Conservation (phyloP, 192 early-diverging fungal genomes). For the Mortierella alpina region DNA sequence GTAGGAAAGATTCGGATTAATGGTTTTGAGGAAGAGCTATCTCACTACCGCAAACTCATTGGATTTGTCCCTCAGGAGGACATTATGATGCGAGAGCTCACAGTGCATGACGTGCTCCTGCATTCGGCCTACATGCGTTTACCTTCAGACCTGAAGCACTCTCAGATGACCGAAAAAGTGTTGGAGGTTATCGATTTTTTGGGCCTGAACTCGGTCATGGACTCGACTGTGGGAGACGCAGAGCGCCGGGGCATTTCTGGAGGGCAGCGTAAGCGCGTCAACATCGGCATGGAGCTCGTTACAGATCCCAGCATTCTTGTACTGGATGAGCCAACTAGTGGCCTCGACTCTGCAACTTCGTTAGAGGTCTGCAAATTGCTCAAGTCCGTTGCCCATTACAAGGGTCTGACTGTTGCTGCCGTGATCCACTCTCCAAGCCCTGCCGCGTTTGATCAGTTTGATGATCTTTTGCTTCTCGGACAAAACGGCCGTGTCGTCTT, state of each 20-base stretch:
- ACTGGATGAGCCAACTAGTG: slow-evolving; percentile 78
- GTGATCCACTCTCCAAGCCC: slow-evolving; percentile 78
- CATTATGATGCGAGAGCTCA: slow-evolving; percentile 69
- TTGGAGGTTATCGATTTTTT: slow-evolving; percentile 67
- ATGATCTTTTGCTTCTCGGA: slow-evolving; percentile 76
- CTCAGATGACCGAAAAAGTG: slow-evolving; percentile 66
- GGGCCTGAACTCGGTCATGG: slow-evolving; percentile 65
- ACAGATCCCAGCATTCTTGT: slow-evolving; percentile 71
- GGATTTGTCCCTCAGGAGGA: slow-evolving; percentile 84
- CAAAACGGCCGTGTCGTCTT: slow-evolving; percentile 75
- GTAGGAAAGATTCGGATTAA: slow-evolving; percentile 68
- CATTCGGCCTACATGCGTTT: slow-evolving; percentile 78
- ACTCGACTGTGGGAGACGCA: slow-evolving; percentile 68
- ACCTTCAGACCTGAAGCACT: slow-evolving; percentile 44
- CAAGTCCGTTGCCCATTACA: slow-evolving; percentile 65
- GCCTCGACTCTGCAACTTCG: slow-evolving; percentile 74
- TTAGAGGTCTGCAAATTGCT: slow-evolving; percentile 71
- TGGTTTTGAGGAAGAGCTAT: slow-evolving; percentile 65
- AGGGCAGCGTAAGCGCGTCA: slow-evolving; percentile 80
- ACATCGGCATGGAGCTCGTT: slow-evolving; percentile 80
- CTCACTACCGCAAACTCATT: slow-evolving; percentile 72
- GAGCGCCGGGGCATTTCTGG: slow-evolving; percentile 74
- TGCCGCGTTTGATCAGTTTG: slow-evolving; percentile 73
- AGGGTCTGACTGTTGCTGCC: slow-evolving; percentile 72
- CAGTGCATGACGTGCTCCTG: slow-evolving; percentile 71